Base-by-base conservation (phyloP, 306 rosid species). In the Sesbania bispinosa region DNA sequence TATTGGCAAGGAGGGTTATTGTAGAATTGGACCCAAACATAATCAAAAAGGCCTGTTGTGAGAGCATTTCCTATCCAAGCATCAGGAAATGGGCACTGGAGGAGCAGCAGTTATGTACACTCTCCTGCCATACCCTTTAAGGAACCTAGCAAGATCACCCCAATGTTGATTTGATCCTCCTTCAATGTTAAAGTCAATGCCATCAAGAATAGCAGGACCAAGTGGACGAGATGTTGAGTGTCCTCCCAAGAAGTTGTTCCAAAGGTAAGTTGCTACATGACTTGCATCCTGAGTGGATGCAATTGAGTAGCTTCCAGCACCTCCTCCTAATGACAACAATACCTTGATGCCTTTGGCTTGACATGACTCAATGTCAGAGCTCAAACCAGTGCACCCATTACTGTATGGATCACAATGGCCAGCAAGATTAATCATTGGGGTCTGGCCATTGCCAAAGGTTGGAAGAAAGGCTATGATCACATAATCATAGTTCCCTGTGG, bases 221-320 rank as follows among this genome's bases (percentile, higher is more conserved):
- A 82, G 63, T 7, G 90, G 90, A 3, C 84, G 73, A 9, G 84
- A 71, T 0, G 65, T 29, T 1, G 87, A 83, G 0, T 53, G 9
- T 5, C 87, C 87, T 2, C 87, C 85, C 16, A 83, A 46, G 73
- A 80, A 84, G 81, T 81, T 84, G 24, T 84, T 75, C 85, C 85
- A 81, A 13, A 77, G 79, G 43, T 81, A 77, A 23, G 77, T 67
- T n/a, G 85, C 85, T 13, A 51, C 79, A 11, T 39, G 2, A 0
- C 8, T 42, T 2, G 82, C 78, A 61, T 85, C 85, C 10, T 77
- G 73, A 2, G 58, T 29, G 1, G 83, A 80, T 35, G 68, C 15
- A 61, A 80, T 67, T 19, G 48, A 60, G 78, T 80, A 78, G 70
- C 77, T 74, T 10, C 84, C 82, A 6, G 62, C 70, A 2, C 73